phyloP scores from a whole-genome alignment of 768 basidiomycete species.

The Solioccasus polychromus region DNA sequence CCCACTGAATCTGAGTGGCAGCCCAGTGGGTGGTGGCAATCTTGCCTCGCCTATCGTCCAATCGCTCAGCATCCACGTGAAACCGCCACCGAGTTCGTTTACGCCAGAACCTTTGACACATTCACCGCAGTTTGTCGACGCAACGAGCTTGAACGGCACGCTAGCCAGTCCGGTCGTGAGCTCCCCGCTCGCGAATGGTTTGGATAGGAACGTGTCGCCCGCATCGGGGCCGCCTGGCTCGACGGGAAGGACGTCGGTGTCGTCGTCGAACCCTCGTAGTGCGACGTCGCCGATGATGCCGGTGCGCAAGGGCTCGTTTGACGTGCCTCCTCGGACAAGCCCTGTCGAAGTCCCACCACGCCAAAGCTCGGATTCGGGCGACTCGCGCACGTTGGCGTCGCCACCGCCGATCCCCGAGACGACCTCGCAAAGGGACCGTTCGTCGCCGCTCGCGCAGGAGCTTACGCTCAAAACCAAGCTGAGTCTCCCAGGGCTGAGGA shows the following conservation, averaged over 20 bases:
- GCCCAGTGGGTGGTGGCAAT: not conserved
- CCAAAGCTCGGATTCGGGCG: constrained; percentile 26
- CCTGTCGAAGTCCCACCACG: constrained; percentile 22
- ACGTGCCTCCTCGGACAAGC: constrained; percentile 13
- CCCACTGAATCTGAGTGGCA: constrained; percentile 18
- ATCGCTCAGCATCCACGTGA: constrained; percentile 34
- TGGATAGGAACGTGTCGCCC: constrained; percentile 17
- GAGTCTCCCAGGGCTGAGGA: constrained; percentile 63
- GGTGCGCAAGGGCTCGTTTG: constrained; percentile 14
- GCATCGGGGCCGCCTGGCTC: not conserved
- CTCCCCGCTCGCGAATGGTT: constrained; percentile 8
- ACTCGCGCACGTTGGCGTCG: constrained; percentile 38
- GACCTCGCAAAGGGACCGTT: constrained; percentile 30
- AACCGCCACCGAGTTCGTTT: constrained; percentile 39
- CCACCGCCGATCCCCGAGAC: constrained; percentile 41
- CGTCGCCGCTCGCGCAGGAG: constrained; percentile 29
- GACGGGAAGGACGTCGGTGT: constrained; percentile 12
- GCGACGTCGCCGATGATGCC: constrained; percentile 13
- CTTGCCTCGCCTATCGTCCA: constrained; percentile 19
- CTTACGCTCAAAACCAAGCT: constrained; percentile 54
- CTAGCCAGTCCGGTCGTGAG: constrained; percentile 11
- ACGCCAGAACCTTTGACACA: constrained; percentile 19
- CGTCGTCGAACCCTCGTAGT: constrained; percentile 10
- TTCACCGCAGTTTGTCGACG: constrained; percentile 6
- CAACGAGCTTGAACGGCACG: not conserved